A percentile compares a stretch with the other conserved stretches of the same genome.
phyloP scores from a whole-genome alignment of 768 basidiomycete genomes.

The Boletus rubescentipes region DNA sequence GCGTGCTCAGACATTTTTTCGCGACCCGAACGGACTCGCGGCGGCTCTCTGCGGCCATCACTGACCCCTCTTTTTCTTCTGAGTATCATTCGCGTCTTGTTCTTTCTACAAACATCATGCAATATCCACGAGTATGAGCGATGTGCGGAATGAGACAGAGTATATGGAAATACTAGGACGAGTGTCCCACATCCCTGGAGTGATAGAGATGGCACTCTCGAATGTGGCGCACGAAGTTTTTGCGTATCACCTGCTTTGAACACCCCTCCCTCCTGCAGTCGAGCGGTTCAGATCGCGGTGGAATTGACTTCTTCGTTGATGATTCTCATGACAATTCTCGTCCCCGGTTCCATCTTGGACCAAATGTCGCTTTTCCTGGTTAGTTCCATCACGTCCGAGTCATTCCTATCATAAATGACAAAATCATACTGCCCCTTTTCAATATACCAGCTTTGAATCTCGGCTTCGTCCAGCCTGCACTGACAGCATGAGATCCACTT shows the following conservation, averaged over 20 bases:
- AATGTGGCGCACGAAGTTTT: neutral
- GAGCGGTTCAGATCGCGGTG: neutral
- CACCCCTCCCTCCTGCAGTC: neutral
- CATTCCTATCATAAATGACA: neutral
- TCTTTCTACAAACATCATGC: neutral
- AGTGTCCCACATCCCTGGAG: neutral
- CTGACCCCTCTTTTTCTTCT: too few species aligned
- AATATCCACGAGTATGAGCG: neutral
- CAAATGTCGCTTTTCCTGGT: neutral
- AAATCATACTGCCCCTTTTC: slow-evolving; percentile 1
- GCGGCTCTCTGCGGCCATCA: too few species aligned
- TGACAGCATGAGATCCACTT: neutral
- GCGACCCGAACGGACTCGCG: too few species aligned
- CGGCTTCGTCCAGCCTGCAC: neutral
- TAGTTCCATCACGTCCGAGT: neutral
- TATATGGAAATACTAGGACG: neutral
- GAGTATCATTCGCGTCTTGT: too few species aligned
- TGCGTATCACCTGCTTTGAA: neutral
- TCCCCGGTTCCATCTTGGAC: neutral
- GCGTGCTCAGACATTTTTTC: too few species aligned
- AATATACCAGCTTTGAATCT: slow-evolving; percentile 2
- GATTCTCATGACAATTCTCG: slow-evolving; percentile 2
- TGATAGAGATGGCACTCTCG: neutral
- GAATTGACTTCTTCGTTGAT: neutral
- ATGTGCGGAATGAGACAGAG: too few species aligned